Base-by-base conservation (phyloP, 768 basidiomycete species). In the Leccinum ochraceum region DNA sequence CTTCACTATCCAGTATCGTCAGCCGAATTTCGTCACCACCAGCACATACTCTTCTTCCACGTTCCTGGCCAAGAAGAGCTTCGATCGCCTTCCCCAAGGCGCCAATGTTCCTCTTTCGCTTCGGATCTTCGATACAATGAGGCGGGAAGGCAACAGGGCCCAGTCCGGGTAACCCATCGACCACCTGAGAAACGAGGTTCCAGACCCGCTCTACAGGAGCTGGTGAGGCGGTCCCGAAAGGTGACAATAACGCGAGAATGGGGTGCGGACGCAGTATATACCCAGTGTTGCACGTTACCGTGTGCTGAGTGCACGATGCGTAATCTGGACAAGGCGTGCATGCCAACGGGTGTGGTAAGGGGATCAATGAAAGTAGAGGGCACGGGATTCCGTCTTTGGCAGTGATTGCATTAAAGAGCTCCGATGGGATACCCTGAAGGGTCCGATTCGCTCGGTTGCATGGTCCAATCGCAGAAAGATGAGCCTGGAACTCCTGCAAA, bases 131-230 rank as follows among this genome's bases (percentile, higher is more conserved):
- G 53, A 86, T 76, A 69, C 92, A 94, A 51, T 83, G 80, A 44
- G 89, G 89, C 26, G 91, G 85, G 55, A 94, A 78, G 22, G 86
- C 90, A 44, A 94, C 80, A 61, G 88, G 83, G n/a, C 91, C 90
- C 24, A 92, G 74, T 34, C 85, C 83, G 22, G 92, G 92, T 53
- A 93, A 70, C 32, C 92, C 92, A 74, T 94, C 81, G 50, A 85
- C 74, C 11, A 78, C 59, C 50, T 69, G 65, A 46, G 79, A 80
- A 57, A 87, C 70, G 48, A 77, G 68, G 67, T 79, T 79, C 82
- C 83, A 84, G 37, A 75, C 67, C 57, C 74, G 46, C 58, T 80
- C 79, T 44, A 73, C 68, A 57, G 79, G 75, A 59, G 77, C 64
- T 57, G 80, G 74, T 58, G 67, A 70, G 53, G 76, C 73, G 73